Evolutionary conservation across 495 filamentous ascomycete species (phyloP).

Genomic region (Aspergillus nanangensis): DNA sequence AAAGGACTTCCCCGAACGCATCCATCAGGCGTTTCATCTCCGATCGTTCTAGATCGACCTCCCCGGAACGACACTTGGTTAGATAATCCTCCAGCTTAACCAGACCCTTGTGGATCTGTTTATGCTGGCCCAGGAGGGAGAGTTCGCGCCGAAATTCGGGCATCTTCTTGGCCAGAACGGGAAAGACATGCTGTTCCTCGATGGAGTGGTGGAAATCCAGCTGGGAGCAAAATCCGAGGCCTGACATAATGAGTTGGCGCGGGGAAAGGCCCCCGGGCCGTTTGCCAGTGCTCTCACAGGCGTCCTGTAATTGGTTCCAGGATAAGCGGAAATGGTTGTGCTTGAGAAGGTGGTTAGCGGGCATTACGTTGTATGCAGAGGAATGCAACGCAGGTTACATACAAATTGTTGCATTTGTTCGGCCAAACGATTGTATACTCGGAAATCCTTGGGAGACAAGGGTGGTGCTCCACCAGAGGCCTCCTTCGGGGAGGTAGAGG

Average conservation of each 20-base stretch:
- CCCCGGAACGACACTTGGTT: constrained; percentile 54
- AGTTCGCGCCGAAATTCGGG: constrained; percentile 66
- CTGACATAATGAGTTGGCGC: constrained; percentile 58
- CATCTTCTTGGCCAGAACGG: constrained; percentile 72
- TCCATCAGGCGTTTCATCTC: constrained; percentile 70
- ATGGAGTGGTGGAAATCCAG: constrained; percentile 77
- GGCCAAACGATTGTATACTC: constrained; percentile 65
- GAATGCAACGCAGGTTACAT: constrained; percentile 17
- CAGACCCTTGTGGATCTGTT: constrained; percentile 74
- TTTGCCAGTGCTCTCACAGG: constrained; percentile 50
- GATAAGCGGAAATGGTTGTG: constrained; percentile 73
- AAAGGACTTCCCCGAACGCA: constrained; percentile 59
- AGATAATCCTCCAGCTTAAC: constrained; percentile 70
- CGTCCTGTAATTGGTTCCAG: constrained; percentile 65
- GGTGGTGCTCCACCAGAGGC: constrained; percentile 18
- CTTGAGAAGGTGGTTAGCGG: constrained; percentile 23
- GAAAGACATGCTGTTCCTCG: constrained; percentile 82
- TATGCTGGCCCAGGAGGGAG: constrained; percentile 73
- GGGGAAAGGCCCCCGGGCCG: constrained; percentile 52
- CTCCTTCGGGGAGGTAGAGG: background rate
- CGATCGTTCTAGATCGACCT: constrained; percentile 61
- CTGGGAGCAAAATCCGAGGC: constrained; percentile 60
- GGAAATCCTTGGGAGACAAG: constrained; percentile 53
- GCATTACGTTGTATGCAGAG: background rate
- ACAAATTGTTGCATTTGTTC: constrained; percentile 77